Percentiles rank a stretch among this genome's conserved stretches.
These are phyloP conservation scores for Aspergillus baeticus DNA, from an alignment of 495 filamentous ascomycete species.

Conservation along the genomic window DNA sequence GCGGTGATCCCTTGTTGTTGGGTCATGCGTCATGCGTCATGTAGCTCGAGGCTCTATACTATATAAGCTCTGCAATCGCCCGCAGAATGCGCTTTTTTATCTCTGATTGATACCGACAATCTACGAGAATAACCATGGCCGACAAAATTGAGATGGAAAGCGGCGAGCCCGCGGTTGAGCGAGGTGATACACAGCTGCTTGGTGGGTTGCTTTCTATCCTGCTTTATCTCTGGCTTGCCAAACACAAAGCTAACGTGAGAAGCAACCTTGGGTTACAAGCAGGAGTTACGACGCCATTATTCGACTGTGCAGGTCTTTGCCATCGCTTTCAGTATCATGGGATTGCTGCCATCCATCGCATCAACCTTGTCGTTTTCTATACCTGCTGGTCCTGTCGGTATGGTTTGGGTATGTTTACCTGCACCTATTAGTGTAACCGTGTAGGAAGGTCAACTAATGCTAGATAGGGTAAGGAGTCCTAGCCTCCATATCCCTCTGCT, in stretches of 20 bases:
- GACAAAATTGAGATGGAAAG: constrained; percentile 10
- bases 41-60: background rate
- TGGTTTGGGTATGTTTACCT: constrained; percentile 56
- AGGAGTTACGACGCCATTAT: constrained; percentile 67
- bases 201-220: constrained; percentile 20
- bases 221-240: background rate
- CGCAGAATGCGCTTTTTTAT: background rate
- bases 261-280: constrained; percentile 61
- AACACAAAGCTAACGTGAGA: constrained; percentile 5
- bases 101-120: background rate
- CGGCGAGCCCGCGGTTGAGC: constrained; percentile 12
- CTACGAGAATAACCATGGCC: constrained; percentile 4
- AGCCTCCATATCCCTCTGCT: background rate
- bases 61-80: constrained; percentile 1
- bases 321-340: constrained; percentile 73
- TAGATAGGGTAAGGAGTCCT: constrained; percentile 23
- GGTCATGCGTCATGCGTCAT: constrained; percentile 1
- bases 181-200: constrained; percentile 32
- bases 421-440: background rate
- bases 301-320: constrained; percentile 65
- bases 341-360: constrained; percentile 65
- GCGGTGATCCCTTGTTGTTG: background rate
- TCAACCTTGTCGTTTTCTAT: constrained; percentile 63
- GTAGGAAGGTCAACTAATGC: constrained; percentile 12
- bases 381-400: constrained; percentile 64